phyloP scores from a whole-genome alignment of 345 rosid genomes.

The Clarkia xantiana region DNA sequence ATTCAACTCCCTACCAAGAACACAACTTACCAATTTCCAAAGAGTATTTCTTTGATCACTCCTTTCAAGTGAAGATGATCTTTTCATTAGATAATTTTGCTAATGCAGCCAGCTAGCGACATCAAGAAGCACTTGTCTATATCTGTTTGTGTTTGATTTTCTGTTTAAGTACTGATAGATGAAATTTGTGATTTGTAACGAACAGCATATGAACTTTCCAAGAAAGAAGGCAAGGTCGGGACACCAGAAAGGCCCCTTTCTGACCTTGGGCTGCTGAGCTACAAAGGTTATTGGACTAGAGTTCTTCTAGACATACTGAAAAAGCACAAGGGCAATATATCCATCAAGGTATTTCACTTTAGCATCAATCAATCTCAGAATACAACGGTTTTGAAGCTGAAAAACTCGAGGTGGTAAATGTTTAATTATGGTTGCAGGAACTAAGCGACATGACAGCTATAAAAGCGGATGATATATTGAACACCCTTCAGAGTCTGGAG shows the following conservation, averaged over 20 bases:
- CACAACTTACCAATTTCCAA: no score
- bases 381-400: not conserved
- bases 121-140: no score
- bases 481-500: constrained; percentile 90
- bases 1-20: no score
- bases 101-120: no score
- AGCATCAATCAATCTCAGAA: not conserved
- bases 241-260: constrained; percentile 99
- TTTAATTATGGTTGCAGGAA: constrained; percentile 36
- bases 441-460: constrained; percentile 99
- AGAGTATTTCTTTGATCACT: no score
- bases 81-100: no score
- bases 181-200: constrained; percentile 4
- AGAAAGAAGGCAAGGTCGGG: constrained; percentile 97
- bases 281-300: constrained; percentile 97
- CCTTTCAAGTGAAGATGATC: no score
- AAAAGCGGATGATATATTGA: constrained; percentile 85
- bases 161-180: not conserved
- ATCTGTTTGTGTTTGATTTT: not conserved
- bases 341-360: constrained; percentile 58
- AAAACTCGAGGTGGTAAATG: not conserved
- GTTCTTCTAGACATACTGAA: constrained; percentile 91
- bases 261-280: constrained; percentile 89
- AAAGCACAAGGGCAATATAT: constrained; percentile 94
- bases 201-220: constrained; percentile 94